These are phyloP conservation scores for Exophiala phaeomuriformis DNA, from an alignment of 2,329 filamentous ascomycete genomes.

Conservation along the genomic window DNA sequence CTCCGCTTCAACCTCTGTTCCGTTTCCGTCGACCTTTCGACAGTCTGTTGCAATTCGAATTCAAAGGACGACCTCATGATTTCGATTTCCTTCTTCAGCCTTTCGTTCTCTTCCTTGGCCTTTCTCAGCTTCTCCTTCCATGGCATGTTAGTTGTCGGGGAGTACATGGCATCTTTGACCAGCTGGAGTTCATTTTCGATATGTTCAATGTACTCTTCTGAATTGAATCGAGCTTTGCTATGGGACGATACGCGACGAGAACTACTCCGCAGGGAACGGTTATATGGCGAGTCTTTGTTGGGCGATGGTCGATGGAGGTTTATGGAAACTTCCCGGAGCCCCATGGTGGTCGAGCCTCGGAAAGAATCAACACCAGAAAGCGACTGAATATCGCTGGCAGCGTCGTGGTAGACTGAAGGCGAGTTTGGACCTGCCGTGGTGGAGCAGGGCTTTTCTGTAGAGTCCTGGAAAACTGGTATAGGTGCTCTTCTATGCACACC, in stretches of 20 bases:
- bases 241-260: constrained; percentile 17
- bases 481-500: constrained; percentile 11
- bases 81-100: constrained; percentile 31
- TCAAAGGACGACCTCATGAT: constrained; percentile 33
- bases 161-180: constrained; percentile 36
- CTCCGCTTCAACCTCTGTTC: constrained; percentile 30
- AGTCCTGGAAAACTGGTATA: constrained; percentile 24
- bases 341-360: constrained; percentile 19
- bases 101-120: constrained; percentile 30
- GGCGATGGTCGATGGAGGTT: constrained; percentile 25
- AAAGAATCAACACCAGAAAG: constrained; percentile 15
- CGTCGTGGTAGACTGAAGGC: constrained; percentile 20
- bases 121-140: constrained; percentile 28
- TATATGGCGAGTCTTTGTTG: constrained; percentile 24
- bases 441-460: constrained; percentile 4
- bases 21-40: constrained; percentile 28
- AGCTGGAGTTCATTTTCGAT: constrained; percentile 42
- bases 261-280: constrained; percentile 13
- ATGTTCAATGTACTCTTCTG: constrained; percentile 43
- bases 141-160: constrained; percentile 30
- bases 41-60: constrained; percentile 30
- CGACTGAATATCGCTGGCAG: constrained; percentile 16
- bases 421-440: constrained; percentile 1
- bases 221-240: constrained; percentile 33
- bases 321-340: constrained; percentile 27